phyloP scores from a whole-genome alignment of 495 filamentous ascomycete genomes.

The Trichoderma virens region DNA sequence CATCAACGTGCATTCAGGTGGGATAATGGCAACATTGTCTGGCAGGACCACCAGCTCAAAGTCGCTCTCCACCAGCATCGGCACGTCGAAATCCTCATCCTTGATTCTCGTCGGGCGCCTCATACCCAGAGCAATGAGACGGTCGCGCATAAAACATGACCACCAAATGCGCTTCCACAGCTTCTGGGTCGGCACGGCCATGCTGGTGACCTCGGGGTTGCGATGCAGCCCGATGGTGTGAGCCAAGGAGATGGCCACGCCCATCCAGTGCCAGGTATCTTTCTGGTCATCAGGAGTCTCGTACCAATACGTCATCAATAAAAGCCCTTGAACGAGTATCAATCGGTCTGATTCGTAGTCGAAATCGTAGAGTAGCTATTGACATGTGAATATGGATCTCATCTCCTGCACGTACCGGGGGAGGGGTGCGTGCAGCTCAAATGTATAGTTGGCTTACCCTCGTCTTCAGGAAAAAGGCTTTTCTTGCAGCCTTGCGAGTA shows the following conservation, averaged over 20 bases:
- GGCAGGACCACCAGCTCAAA: constrained; percentile 68
- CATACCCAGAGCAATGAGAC: constrained; percentile 83
- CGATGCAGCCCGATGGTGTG: constrained; percentile 80
- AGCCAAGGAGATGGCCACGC: constrained; percentile 71
- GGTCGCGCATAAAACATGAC: constrained; percentile 87
- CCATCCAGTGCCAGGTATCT: constrained; percentile 91
- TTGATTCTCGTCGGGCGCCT: constrained; percentile 82
- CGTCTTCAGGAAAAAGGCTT: constrained; percentile 70
- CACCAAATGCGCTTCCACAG: constrained; percentile 93
- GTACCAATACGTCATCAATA: constrained; percentile 89
- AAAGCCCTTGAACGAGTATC: constrained; percentile 70
- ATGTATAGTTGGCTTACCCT: constrained; percentile 46
- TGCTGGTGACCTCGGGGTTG: constrained; percentile 63
- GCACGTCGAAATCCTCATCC: constrained; percentile 81
- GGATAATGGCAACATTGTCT: constrained; percentile 55
- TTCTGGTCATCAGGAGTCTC: constrained; percentile 85
- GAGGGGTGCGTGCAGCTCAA: background rate
- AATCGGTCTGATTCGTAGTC: constrained; percentile 80
- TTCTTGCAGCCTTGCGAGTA: constrained; percentile 64
- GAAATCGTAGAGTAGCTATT: constrained; percentile 63
- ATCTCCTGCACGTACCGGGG: background rate
- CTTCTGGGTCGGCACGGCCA: constrained; percentile 60
- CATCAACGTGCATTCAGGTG: constrained; percentile 56
- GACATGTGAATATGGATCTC: constrained; percentile 17
- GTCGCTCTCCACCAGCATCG: constrained; percentile 74